Evolutionary conservation across 108 stramenopile species (phyloP).

Genomic region (Stephanodiscus minutulus): DNA sequence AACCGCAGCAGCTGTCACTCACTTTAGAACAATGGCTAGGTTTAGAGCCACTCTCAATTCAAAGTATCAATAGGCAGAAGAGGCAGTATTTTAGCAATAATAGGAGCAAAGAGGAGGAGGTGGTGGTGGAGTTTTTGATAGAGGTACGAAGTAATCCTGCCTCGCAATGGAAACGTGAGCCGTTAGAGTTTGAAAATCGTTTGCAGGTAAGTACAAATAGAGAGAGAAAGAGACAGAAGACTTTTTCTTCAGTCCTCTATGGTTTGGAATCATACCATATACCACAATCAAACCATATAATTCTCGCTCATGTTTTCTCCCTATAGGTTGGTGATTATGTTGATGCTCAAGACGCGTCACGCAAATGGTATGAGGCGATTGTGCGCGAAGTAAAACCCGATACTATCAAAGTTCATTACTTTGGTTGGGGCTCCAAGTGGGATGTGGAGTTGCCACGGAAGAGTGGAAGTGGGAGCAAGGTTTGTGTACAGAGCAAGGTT

Average conservation of each 20-base stretch:
- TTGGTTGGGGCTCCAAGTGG: slow-evolving; percentile 81
- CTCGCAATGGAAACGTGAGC: slow-evolving; percentile 56
- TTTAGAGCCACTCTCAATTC: slow-evolving; percentile 20
- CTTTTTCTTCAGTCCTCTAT: background rate
- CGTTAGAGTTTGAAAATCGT: slow-evolving; percentile 68
- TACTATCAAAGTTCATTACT: slow-evolving; percentile 76
- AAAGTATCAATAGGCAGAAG: background rate
- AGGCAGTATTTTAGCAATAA: slow-evolving; percentile 3
- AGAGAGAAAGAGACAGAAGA: no score
- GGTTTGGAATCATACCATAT: slow-evolving; percentile 2
- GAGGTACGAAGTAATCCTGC: slow-evolving; percentile 58
- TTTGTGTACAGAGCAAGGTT: slow-evolving; percentile 13
- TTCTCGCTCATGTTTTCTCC: slow-evolving; percentile 5
- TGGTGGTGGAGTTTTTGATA: slow-evolving; percentile 51
- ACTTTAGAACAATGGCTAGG: slow-evolving; percentile 63
- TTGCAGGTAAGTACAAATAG: slow-evolving; percentile 26
- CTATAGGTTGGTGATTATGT: slow-evolving; percentile 74
- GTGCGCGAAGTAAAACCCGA: slow-evolving; percentile 59
- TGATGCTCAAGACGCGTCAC: slow-evolving; percentile 77
- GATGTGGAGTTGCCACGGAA: slow-evolving; percentile 53
- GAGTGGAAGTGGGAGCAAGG: slow-evolving; percentile 17
- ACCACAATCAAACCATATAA: no score
- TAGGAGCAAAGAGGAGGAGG: background rate
- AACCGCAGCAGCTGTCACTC: slow-evolving; percentile 12
- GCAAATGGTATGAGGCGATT: slow-evolving; percentile 82